A percentile compares a stretch with the other conserved stretches of the same genome.
These are phyloP conservation scores for Aspergillus brunneoviolaceus DNA, from an alignment of 2,329 filamentous ascomycete species.

Conservation along the genomic window DNA sequence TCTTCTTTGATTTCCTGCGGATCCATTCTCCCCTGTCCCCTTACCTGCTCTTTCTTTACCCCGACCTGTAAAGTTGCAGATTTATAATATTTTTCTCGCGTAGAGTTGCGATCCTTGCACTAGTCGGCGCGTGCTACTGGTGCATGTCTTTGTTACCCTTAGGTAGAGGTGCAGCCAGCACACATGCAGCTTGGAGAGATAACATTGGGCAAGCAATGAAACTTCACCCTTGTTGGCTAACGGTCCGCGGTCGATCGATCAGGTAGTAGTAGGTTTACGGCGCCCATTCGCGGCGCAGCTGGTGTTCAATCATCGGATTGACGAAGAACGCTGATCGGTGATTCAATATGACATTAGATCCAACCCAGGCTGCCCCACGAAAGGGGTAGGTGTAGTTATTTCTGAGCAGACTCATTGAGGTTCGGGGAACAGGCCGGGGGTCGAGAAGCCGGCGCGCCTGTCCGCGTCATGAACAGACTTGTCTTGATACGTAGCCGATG, in stretches of 20 bases:
- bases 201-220: not conserved
- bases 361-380: not conserved
- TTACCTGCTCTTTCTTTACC: not conserved
- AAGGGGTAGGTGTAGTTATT: not conserved
- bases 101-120: not conserved
- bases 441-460: not conserved
- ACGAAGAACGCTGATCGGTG: not conserved
- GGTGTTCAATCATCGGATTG: not conserved
- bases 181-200: not conserved
- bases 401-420: not conserved
- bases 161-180: not conserved
- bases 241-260: not conserved
- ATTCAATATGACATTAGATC: not conserved
- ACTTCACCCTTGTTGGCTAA: not conserved
- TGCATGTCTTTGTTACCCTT: not conserved
- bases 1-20: not conserved
- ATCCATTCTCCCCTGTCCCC: not conserved
- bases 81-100: not conserved
- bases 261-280: not conserved
- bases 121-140: not conserved
- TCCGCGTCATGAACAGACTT: not conserved
- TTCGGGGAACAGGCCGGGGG: not conserved
- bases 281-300: not conserved
- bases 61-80: slow-evolving; percentile 2
- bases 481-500: not conserved